Percentiles rank a stretch among this genome's conserved stretches.
Conservation (phyloP, 768 basidiomycete species). For the Lepiota brunneoincarnata region DNA sequence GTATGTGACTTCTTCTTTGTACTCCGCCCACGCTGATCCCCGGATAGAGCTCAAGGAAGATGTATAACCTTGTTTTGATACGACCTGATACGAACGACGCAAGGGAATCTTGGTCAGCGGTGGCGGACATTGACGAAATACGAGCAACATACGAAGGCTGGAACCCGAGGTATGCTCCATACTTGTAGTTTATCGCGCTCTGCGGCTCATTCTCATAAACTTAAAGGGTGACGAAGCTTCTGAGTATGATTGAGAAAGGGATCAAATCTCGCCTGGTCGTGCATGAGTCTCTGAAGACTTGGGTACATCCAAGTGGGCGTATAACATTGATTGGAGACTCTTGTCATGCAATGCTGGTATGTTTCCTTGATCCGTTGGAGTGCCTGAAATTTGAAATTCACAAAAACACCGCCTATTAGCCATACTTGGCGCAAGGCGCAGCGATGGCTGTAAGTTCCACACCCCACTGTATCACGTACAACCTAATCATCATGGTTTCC, state of each 20-base stretch:
- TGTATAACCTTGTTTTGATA: slow-evolving; percentile 43
- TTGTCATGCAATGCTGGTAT: slow-evolving; percentile 57
- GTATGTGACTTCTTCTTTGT: slow-evolving; percentile 21
- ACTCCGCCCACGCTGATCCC: not conserved
- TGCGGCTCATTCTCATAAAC: not conserved
- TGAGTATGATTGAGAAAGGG: slow-evolving; percentile 40
- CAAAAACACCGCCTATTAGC: slow-evolving; percentile 25
- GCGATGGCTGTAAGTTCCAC: slow-evolving; percentile 44
- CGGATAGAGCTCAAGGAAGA: slow-evolving; percentile 31
- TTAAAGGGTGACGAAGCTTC: slow-evolving; percentile 40
- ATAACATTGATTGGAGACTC: slow-evolving; percentile 53
- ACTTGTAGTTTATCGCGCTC: not conserved
- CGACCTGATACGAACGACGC: slow-evolving; percentile 30
- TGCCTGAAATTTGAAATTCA: not conserved
- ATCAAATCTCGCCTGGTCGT: slow-evolving; percentile 49
- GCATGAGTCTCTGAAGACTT: slow-evolving; percentile 42
- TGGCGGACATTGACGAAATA: slow-evolving; percentile 45
- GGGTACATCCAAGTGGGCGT: slow-evolving; percentile 43
- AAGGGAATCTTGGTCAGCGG: slow-evolving; percentile 41
- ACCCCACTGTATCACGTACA: not conserved
- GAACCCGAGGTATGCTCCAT: slow-evolving; percentile 39
- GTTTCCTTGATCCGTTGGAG: slow-evolving; percentile 16
- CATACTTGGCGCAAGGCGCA: slow-evolving; percentile 53
- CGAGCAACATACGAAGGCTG: slow-evolving; percentile 42
- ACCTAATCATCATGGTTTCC: too few species aligned